Evolutionary conservation across 2,329 filamentous ascomycete species (phyloP), one percentile per base, ranked within the genome.

Genomic region (Exophiala bonariae): DNA sequence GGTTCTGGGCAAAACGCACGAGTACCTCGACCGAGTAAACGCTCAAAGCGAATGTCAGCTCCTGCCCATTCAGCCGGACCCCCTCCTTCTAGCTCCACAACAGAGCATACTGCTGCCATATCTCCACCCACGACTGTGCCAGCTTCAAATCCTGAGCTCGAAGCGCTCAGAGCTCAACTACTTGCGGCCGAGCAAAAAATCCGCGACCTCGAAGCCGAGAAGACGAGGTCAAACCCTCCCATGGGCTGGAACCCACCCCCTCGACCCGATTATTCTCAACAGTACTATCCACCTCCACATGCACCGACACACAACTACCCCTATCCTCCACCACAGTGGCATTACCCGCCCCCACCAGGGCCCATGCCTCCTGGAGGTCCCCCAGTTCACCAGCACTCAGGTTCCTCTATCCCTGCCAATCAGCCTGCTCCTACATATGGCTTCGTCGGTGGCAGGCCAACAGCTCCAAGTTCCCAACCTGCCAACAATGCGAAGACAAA

Each of bases 181-280:
- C 33, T 36, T 19, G 52, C 50, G 28, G 53, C 55, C 10, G 47
- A 56, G 32, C 38, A 39, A 23, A 50, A 52, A 26, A 54, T 58
- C 18, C 37, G 46, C 22, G 41, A 44, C 10, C 37, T 58, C 5
- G 55, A 58, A 37, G 37, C 41, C 13, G 52, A 55, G 47, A 57
- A 52, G 31, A 30, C 26, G 6, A 38, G 23, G 33, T n/a, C 33
- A 16, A 33, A 34, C 19, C 36, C 39, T 3, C 51, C 51, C 5
- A 32, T 47, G 13, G 22, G 32, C 13, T 45, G 47, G 47, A 47
- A 39, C 14, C 19, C 43, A 22, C 22, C 36, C 5, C 30, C 32
- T 10, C 28, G 32, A 41, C 14, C 32, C 28, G 23, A 11, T 11
- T 26, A 26, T 26, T 11, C 23, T 6, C 23, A 26, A 6, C 23